A percentile compares a stretch with the other conserved stretches of the same genome.
Evolutionary conservation across 306 rosid genomes (phyloP).

Genomic region (Prunus davidiana): DNA sequence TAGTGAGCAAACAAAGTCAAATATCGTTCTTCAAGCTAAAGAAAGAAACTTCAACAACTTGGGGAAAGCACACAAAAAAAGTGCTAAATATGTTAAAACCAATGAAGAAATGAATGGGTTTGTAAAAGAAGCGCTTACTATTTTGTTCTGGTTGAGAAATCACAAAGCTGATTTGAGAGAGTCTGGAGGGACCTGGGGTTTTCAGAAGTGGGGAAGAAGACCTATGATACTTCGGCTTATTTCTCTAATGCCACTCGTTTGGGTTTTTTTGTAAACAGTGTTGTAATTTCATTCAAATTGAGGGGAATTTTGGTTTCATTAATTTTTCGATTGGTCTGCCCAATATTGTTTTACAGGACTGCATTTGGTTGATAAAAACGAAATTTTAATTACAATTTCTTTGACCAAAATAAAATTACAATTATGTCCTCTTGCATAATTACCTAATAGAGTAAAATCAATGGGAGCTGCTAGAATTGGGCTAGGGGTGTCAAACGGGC

Average conservation of each 20-base stretch:
- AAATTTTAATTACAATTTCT: background rate
- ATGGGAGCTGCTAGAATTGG: background rate
- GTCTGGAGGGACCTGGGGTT: constrained; percentile 2
- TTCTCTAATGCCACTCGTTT: background rate
- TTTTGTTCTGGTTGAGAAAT: constrained; percentile 10
- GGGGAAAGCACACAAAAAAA: background rate
- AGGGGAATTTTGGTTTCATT: background rate
- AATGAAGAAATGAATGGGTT: background rate
- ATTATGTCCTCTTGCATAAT: background rate
- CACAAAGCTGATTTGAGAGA: background rate
- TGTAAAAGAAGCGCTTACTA: constrained; percentile 11
- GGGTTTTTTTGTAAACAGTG: background rate
- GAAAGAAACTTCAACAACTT: background rate
- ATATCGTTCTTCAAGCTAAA: background rate
- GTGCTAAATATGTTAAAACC: background rate
- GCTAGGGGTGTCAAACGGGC: no score
- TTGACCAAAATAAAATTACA: background rate
- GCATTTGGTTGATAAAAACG: background rate
- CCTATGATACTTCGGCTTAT: background rate
- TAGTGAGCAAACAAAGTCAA: background rate
- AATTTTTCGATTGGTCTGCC: background rate
- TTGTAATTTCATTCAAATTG: constrained; percentile 17
- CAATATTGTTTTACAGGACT: background rate
- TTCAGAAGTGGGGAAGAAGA: constrained; percentile 1
- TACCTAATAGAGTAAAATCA: background rate